phyloP scores from a whole-genome alignment of 2,329 filamentous ascomycete genomes.

The Rhynchosporium graminicola region DNA sequence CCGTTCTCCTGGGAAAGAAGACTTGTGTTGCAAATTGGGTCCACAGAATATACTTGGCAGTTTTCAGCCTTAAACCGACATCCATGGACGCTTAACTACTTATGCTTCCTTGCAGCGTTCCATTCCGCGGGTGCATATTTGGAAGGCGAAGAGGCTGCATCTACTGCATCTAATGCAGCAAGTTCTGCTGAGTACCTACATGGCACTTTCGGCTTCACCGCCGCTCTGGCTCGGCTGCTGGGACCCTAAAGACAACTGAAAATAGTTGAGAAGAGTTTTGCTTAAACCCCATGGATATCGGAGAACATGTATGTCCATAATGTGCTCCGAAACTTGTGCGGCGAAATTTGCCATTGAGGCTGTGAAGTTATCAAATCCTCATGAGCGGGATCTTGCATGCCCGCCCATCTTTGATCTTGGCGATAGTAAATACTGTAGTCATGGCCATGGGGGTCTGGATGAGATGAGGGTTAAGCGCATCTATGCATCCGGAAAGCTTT shows the following conservation, averaged over 20 bases:
- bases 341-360: constrained; percentile 5
- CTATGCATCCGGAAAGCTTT: neutral
- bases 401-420: neutral
- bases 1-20: constrained; percentile 4
- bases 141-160: neutral
- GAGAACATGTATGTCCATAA: neutral
- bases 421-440: constrained; percentile 2
- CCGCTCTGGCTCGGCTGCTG: neutral
- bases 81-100: neutral
- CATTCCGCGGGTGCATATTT: neutral
- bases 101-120: neutral
- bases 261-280: neutral
- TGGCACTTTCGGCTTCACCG: neutral
- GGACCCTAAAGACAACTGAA: neutral
- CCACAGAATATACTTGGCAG: neutral
- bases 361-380: constrained; percentile 8
- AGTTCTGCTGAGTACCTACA: neutral
- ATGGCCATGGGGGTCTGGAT: neutral
- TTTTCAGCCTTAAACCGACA: constrained; percentile 10
- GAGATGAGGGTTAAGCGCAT: neutral
- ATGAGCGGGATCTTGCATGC: constrained; percentile 6
- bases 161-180: neutral
- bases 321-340: neutral
- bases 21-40: neutral
- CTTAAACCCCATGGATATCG: neutral